Evolutionary conservation across 441 rosid genomes (phyloP).

Genomic region (Erysimum cheiri): DNA sequence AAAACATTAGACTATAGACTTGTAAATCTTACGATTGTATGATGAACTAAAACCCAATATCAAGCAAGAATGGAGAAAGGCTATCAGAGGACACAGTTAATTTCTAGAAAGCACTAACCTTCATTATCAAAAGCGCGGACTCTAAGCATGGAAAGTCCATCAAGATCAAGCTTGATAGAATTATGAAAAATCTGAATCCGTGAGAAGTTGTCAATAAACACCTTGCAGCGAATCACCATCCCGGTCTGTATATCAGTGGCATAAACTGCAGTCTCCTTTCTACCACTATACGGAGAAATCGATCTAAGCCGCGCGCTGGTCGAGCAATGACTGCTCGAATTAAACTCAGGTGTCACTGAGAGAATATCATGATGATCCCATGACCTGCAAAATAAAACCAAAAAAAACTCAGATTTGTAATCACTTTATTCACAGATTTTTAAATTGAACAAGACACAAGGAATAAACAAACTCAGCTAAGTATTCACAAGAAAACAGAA

Average conservation of each 20-base stretch:
- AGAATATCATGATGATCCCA: conserved; percentile 97
- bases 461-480: neutral
- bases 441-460: neutral
- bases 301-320: conserved; percentile 86
- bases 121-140: conserved; percentile 86
- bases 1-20: conserved; percentile 10
- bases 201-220: conserved; percentile 87
- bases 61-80: neutral
- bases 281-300: conserved; percentile 73
- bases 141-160: conserved; percentile 93
- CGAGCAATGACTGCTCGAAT: conserved; percentile 79
- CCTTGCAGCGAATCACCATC: conserved; percentile 94
- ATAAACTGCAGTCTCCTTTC: conserved; percentile 95
- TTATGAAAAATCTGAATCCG: conserved; percentile 95
- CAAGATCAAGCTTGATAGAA: conserved; percentile 92
- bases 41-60: neutral
- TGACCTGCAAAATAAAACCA: conserved; percentile 64
- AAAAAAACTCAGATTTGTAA: neutral
- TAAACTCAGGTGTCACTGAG: conserved; percentile 87
- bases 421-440: neutral
- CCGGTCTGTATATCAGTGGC: conserved; percentile 86
- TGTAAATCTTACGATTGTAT: neutral
- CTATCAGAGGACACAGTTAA: neutral
- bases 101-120: conserved; percentile 51
- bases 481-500: neutral